Base-by-base conservation (phyloP, 2,329 filamentous ascomycete species). In the Raffaelea ambrosiae region DNA sequence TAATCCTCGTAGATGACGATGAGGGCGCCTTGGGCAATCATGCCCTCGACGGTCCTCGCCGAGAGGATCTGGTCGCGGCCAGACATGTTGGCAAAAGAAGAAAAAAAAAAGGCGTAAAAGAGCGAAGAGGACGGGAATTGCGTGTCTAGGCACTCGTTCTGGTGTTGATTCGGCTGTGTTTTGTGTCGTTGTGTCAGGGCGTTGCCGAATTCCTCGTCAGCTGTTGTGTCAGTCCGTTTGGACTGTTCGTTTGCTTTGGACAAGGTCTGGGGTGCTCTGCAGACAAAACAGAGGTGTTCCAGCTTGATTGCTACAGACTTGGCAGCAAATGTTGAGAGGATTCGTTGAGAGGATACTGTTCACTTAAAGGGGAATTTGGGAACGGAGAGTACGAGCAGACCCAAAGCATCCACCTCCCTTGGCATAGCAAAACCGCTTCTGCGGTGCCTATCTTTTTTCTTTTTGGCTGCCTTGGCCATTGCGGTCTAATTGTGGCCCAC, bases 1-100 rank as follows among this genome's bases (percentile, higher is more conserved):
- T 66, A 57, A 40, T 74, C 77, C 41, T 81, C 70, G 53, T 71
- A 72, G 47, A 83, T 72, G 54, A 82, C 71, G 47, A 83, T 72
- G 14, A 64, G 69, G 26, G 73, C 66, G 49, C 76, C 77, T 43
- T 76, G 66, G 26, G 74, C 73, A 53, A 83, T 74, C 62, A 76
- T 62, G 33, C 57, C 62, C 56, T 76, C 67, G 53, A 81, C 66
- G 48, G 66, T 65, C n/a, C 60, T 60, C 29, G 69, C 62, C 21
- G 70, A 63, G 39, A 79, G 53, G 47, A 73, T 57, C 22, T 55
- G 57, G 54, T 74, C 68, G 54, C 70, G 70, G 50, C 20, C 35
- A 33, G 31, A 33, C 31, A 33, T 33, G 31, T 33, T 33, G 31
- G 31, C 9, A 33, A 33, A n/a, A n/a, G n/a, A n/a, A n/a, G n/a